Base-by-base conservation (phyloP, 192 early-diverging fungal species). In the Coemansia sp. region DNA sequence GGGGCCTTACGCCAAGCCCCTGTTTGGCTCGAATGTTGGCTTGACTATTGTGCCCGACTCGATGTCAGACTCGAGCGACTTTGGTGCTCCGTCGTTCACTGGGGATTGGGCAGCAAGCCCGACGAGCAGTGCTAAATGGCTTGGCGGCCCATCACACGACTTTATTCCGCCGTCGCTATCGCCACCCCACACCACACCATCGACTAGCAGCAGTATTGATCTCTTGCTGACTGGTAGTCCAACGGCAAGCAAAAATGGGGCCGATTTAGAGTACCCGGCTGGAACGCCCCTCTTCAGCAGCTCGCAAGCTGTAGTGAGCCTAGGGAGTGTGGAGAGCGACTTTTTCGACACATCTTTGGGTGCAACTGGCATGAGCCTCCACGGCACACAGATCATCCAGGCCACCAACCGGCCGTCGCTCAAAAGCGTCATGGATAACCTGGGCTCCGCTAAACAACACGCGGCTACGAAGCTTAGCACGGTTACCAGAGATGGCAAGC, bases 11-110 rank as follows among this genome's bases (percentile, higher is more conserved):
- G 51, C 23, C 17, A 61, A 63, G 38, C 67, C 60, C 16, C 39
- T 63, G 32, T 56, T 58, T 44, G 60, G 67, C 17, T 51, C 46
- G 1, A 70, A 70, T 23, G 67, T 70, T 17, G 67, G 67, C 6
- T 31, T 70, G 26, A 70, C 67, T 3, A 54, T 70, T 13, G 55
- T 30, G 1, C 27, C 54, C 0, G 63, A 53, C 11, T n/a, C 54
- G 0, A 43, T 45, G 2, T 31, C 46, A 2, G 26, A 13, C 16
- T 19, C 42, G n/a, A 40, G 17, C 35, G 47, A 44, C 19, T 10
- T 20, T 1, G 16, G 28, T 3, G 38, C 38, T 2, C 9, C 59
- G 6, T 20, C 41, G 13, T 70, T 63, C 27, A 63, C 67, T 4
- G 51, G 44, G 8, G 67, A 63, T 22, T 51, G 30, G 51, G 31